These are phyloP conservation scores for Neostapfia colusana DNA, from an alignment of 176 grass and related monocot species.

Conservation along the genomic window DNA sequence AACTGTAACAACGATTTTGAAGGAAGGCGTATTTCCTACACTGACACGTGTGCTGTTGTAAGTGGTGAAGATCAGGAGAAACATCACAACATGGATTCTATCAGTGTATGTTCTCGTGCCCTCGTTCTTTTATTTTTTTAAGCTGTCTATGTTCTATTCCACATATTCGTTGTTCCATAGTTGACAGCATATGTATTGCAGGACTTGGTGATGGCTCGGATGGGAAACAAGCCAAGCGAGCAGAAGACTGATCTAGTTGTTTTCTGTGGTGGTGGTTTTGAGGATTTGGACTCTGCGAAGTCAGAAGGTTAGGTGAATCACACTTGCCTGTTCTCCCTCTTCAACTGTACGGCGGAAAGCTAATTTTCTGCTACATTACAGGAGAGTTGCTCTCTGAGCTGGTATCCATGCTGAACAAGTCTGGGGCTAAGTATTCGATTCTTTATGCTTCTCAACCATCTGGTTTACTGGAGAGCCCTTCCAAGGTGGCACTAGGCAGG, in stretches of 20 bases:
- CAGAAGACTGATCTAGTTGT: slow-evolving; percentile 62
- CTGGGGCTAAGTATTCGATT: slow-evolving; percentile 63
- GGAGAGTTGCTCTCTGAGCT: slow-evolving; percentile 77
- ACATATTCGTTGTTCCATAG: slow-evolving; percentile 1
- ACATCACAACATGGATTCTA: slow-evolving; percentile 58
- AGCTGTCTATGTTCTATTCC: neutral
- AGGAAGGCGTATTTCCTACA: too few species aligned
- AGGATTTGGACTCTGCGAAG: slow-evolving; percentile 43
- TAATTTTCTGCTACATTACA: slow-evolving; percentile 34
- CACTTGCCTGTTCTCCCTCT: slow-evolving; percentile 15
- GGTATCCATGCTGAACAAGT: slow-evolving; percentile 49
- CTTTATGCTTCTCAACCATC: slow-evolving; percentile 80
- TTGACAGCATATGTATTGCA: slow-evolving; percentile 38
- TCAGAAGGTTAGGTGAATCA: slow-evolving; percentile 66
- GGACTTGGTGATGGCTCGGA: slow-evolving; percentile 56
- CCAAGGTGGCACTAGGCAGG: slow-evolving; percentile 51
- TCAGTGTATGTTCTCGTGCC: slow-evolving; percentile 42
- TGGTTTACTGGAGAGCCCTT: slow-evolving; percentile 40
- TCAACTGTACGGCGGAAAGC: neutral
- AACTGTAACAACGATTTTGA: too few species aligned
- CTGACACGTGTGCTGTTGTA: too few species aligned
- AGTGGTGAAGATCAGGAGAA: slow-evolving; percentile 48
- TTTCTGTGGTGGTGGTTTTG: slow-evolving; percentile 60
- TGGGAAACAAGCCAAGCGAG: slow-evolving; percentile 36
- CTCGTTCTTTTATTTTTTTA: neutral